Base-by-base conservation (phyloP, 495 filamentous ascomycete genomes). In the Peziza echinospora region DNA sequence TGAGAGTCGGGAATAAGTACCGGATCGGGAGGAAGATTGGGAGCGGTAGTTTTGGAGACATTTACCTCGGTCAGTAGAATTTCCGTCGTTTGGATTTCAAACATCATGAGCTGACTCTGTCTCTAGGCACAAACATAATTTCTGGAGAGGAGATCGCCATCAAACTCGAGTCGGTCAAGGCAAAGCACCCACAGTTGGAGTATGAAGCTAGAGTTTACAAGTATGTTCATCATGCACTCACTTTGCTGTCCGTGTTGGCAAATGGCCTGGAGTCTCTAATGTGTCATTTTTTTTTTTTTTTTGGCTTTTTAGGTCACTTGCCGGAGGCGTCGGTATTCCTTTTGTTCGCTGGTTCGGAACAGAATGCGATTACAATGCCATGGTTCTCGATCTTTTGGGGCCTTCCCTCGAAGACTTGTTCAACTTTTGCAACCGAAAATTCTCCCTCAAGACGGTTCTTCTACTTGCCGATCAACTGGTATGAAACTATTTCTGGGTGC, bases 341-440 rank as follows among this genome's bases (percentile, higher is more conserved):
- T 99, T 99, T 58, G 91, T 99, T 54, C 84, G 91, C 63, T 99
- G 91, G 91, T 99, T 96, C 66, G 91, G 91, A 51, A 99, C 91
- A 47, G 91, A 99, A 66, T 99, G 91, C 65, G 91, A 99, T 67
- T 99, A 99, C 75, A 96, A 99, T 67, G 91, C 91, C 58, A 99
- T 99, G 91, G 91, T 99, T 43, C 80, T 99, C 53, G 91, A 99
- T 59, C 76, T 99, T 16, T 82, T 99, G 30, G 91, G 91, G 44
- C 91, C 91, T 49, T 92, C 83, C 62, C 70, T 99, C 70, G 91
- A 99, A 66, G 91, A 99, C 62, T 71, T 99, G n/a, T 99, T 99
- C 84, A 99, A 99, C 75, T 99, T 99, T 65, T 99, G 91, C 77
- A 99, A 96, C 75, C 80, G 91, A 62, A 99, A 99, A 64, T 99